These are phyloP conservation scores for Alloascoidea hylecoeti DNA, from an alignment of 805 yeast species.

Conservation along the genomic window DNA sequence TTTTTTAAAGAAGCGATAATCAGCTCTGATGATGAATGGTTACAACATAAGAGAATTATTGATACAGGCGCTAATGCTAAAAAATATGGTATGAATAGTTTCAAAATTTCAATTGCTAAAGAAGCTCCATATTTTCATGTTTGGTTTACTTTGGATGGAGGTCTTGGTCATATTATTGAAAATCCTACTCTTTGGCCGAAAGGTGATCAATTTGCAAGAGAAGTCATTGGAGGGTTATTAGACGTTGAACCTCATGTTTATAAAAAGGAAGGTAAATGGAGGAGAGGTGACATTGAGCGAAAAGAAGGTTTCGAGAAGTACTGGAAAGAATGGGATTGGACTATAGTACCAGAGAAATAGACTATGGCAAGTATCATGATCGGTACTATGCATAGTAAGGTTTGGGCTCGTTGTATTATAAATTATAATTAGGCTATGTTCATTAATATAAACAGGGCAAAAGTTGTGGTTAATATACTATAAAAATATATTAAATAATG, in stretches of 20 bases:
- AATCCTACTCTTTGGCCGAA: constrained; percentile 26
- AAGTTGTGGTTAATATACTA: too few relatives aligned
- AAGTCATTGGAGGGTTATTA: constrained; percentile 30
- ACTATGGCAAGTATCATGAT: too few relatives aligned
- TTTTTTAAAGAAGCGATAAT: constrained; percentile 27
- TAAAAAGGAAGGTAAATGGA: constrained; percentile 18
- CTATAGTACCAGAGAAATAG: constrained; percentile 5
- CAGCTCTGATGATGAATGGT: constrained; percentile 22
- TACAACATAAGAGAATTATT: constrained; percentile 22
- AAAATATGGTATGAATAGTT: constrained; percentile 12
- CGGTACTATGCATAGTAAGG: too few relatives aligned
- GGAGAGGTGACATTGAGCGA: constrained; percentile 9
- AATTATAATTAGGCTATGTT: too few relatives aligned
- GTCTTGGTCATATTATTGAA: constrained; percentile 36
- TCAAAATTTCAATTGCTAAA: constrained; percentile 23
- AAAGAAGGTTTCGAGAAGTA: constrained; percentile 18
- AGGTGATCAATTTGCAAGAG: constrained; percentile 29
- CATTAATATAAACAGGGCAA: too few relatives aligned
- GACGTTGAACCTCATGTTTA: constrained; percentile 21
- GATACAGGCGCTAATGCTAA: constrained; percentile 19
- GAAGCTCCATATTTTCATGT: constrained; percentile 37
- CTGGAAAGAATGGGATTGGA: constrained; percentile 22
- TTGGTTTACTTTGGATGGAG: constrained; percentile 32
- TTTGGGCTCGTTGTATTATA: too few relatives aligned
- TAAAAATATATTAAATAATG: too few relatives aligned